phyloP scores from a whole-genome alignment of 179 eudicot genomes.

The Silene noctiflora region DNA sequence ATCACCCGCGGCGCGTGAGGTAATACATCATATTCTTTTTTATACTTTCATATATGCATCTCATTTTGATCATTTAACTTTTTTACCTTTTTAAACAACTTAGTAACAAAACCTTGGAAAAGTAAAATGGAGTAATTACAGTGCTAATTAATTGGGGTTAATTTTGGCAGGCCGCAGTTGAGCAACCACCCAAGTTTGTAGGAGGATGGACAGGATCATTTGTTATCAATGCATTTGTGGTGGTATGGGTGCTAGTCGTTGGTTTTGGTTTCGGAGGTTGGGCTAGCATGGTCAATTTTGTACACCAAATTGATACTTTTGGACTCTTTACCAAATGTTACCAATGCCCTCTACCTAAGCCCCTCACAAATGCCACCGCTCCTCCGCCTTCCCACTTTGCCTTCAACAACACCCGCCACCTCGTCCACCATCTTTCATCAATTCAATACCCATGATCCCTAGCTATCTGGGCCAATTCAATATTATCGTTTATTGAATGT shows the following conservation, averaged over 20 bases:
- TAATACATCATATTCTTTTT: slow-evolving; percentile 9
- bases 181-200: slow-evolving; percentile 36
- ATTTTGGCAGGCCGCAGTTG: slow-evolving; percentile 33
- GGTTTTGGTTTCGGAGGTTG: slow-evolving; percentile 43
- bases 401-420: slow-evolving; percentile 33
- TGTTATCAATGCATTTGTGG: slow-evolving; percentile 28
- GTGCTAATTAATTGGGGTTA: neutral
- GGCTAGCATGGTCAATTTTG: slow-evolving; percentile 42
- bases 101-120: no score
- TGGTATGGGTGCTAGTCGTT: slow-evolving; percentile 34
- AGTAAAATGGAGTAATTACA: neutral
- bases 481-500: neutral
- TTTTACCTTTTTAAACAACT: no score
- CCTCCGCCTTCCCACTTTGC: slow-evolving; percentile 24
- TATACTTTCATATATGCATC: no score
- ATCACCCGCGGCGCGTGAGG: slow-evolving; percentile 45
- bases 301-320: slow-evolving; percentile 39
- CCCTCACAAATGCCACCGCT: slow-evolving; percentile 25
- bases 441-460: neutral
- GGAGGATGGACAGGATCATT: slow-evolving; percentile 39
- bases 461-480: neutral
- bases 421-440: slow-evolving; percentile 21
- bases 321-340: slow-evolving; percentile 38
- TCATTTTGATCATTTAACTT: no score
- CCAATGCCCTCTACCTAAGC: slow-evolving; percentile 33